A percentile compares a stretch with the other conserved stretches of the same genome.
Conservation (phyloP, 768 basidiomycete genomes). For the Suillus discolor region DNA sequence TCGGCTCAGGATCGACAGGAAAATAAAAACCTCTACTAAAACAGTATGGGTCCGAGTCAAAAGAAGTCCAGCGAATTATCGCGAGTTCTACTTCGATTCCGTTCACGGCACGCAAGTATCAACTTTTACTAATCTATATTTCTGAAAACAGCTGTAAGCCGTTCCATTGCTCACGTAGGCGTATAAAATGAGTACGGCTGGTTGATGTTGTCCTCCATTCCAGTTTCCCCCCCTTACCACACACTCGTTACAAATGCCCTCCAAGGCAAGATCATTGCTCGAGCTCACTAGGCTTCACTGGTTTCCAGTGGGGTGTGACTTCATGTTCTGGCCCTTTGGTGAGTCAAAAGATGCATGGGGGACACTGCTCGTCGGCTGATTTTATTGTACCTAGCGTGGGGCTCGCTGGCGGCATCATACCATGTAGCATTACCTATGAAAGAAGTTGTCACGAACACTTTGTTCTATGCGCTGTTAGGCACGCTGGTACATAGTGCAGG, state of each 20-base stretch:
- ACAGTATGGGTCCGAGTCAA: too few species aligned
- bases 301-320: conserved; percentile 2
- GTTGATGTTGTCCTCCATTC: neutral
- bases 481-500: conserved; percentile 45
- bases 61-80: too few species aligned
- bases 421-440: conserved; percentile 1
- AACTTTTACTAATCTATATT: too few species aligned
- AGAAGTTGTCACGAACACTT: neutral
- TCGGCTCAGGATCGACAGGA: too few species aligned
- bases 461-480: conserved; percentile 7
- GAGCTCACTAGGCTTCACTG: conserved; percentile 5
- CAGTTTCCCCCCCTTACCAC: neutral
- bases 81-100: too few species aligned
- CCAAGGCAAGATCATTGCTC: neutral
- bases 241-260: neutral
- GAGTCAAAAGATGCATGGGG: neutral
- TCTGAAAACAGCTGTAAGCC: too few species aligned
- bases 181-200: neutral
- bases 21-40: too few species aligned
- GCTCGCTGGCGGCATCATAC: neutral
- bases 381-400: neutral
- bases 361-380: neutral
- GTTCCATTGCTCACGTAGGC: too few species aligned
- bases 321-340: conserved; percentile 6
- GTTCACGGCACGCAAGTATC: too few species aligned